Percentiles rank a stretch among this genome's conserved stretches.
phyloP scores from a whole-genome alignment of 345 rosid genomes.

The Rhizophora apiculata region DNA sequence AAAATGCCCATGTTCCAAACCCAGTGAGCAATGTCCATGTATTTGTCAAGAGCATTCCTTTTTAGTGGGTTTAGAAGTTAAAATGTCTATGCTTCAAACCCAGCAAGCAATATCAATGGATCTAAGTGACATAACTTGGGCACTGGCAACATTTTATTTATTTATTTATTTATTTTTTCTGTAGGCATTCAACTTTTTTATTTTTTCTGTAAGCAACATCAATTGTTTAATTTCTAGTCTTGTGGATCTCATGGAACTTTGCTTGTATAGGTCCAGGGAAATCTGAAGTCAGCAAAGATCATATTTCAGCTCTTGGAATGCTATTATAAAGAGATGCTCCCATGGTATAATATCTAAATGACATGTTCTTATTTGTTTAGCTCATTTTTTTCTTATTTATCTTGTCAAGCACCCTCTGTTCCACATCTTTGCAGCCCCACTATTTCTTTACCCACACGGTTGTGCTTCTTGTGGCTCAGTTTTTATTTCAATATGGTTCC shows the following conservation, averaged over 20 bases:
- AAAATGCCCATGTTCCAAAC: neutral
- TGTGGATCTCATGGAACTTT: constrained; percentile 7
- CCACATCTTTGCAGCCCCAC: neutral
- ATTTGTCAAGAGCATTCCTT: too few relatives aligned
- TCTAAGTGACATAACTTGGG: neutral
- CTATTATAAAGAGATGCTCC: constrained; percentile 59
- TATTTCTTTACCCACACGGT: too few relatives aligned
- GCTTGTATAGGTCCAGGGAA: constrained; percentile 55
- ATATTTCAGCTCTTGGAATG: constrained; percentile 67
- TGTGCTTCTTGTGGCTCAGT: too few relatives aligned
- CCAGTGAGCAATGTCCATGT: neutral
- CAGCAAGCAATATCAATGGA: constrained; percentile 5
- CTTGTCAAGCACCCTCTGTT: neutral
- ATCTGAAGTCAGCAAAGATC: constrained; percentile 41
- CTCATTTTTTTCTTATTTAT: constrained; percentile 11
- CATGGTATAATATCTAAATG: constrained; percentile 56
- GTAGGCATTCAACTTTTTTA: neutral
- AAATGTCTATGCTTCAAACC: neutral
- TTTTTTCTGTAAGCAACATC: too few relatives aligned
- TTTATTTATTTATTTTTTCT: neutral
- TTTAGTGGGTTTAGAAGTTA: too few relatives aligned
- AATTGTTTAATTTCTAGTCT: neutral
- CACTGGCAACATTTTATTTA: neutral
- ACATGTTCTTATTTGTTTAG: constrained; percentile 10
- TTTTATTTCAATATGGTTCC: neutral